Base-by-base conservation (phyloP, 768 basidiomycete genomes). In the Holtermanniella nyarrowii region DNA sequence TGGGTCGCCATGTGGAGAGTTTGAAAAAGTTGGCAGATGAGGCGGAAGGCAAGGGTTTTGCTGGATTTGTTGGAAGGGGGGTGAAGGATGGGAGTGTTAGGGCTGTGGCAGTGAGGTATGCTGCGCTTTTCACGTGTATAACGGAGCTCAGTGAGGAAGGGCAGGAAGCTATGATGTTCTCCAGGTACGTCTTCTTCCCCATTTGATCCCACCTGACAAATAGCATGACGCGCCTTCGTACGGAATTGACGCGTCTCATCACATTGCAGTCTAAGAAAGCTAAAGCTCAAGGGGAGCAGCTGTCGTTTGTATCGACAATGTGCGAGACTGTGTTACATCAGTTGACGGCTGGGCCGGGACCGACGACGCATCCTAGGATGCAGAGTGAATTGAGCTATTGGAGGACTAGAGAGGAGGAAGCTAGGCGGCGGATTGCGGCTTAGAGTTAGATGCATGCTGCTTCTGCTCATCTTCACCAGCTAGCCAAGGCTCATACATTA, bases 161-260 rank as follows among this genome's bases (percentile, higher is more conserved):
- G 40, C 88, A 95, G 59, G 91, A 95, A 68, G 87, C 87, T 7
- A 95, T 96, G 90, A 85, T 97, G 44, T 95, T 95, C 64, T 81
- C 85, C 21, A 90, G 90, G 93, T 93, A 64, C 59, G 82, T 66
- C 10, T 13, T 18, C 14, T 31, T 46, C 31, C 25, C 7, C 14
- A 16, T n/a, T 14, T 42, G 31, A 41, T 26, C 23, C n/a, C 13
- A 22, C 23, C 46, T 11, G 27, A 23, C 27, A 20, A 12, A 3
- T 54, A 97, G 93, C 65, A 75, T 95, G 47, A 74, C 82, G 13
- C 84, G 89, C n/a, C 70, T 96, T 45, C 82, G 90, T 37, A 81
- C 84, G 59, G 91, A 93, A 71, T 66, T 96, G 18, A 77, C 80
- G 40, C 84, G 84, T 59, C 76, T 96, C 27, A 80, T 95, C 51